These are phyloP conservation scores for Pachyrhizus erosus DNA, from an alignment of 306 rosid species.

Conservation along the genomic window DNA sequence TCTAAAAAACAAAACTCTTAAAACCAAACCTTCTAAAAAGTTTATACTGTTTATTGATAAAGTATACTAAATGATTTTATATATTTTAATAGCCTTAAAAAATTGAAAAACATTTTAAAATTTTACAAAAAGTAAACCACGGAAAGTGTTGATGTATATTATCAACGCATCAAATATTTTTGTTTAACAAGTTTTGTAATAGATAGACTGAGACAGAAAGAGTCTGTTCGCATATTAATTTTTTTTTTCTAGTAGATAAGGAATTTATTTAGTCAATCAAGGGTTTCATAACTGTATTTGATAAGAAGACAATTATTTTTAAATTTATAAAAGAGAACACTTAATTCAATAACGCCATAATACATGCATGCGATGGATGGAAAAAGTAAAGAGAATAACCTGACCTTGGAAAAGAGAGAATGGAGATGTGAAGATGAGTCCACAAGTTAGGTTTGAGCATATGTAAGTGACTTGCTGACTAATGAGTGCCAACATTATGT, in stretches of 20 bases:
- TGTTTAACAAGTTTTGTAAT: background rate
- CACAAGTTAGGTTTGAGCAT: conserved; percentile 11
- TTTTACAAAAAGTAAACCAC: background rate
- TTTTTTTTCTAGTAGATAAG: background rate
- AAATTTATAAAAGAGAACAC: background rate
- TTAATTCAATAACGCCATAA: background rate
- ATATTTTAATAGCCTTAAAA: background rate
- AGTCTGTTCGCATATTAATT: background rate
- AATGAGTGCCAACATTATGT: background rate
- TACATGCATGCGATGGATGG: background rate
- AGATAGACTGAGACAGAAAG: background rate
- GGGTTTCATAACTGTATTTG: background rate
- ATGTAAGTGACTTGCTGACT: background rate
- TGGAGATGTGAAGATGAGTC: background rate
- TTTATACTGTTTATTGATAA: background rate
- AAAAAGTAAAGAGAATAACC: background rate
- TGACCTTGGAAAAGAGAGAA: background rate
- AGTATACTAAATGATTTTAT: background rate
- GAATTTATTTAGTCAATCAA: background rate
- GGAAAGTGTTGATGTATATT: background rate
- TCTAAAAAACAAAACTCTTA: background rate
- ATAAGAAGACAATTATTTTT: background rate
- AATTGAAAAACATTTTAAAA: background rate
- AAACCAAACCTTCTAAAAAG: background rate
- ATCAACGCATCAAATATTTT: background rate